Percentiles rank a stretch among this genome's conserved stretches.
Evolutionary conservation across 1,284 basidiomycete genomes (phyloP).

Genomic region (Boletus sp.): DNA sequence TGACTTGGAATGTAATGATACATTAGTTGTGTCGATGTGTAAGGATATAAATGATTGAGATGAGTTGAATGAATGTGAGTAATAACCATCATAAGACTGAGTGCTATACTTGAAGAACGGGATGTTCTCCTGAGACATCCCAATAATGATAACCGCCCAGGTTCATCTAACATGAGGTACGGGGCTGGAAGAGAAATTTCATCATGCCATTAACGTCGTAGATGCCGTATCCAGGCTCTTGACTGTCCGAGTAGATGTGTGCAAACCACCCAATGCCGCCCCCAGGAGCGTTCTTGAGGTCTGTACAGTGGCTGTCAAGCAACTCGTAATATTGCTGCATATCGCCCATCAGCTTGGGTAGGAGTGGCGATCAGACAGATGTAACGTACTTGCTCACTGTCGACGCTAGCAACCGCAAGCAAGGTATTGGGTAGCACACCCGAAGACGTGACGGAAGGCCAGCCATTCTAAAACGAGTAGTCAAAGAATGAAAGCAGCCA

Average conservation of each 20-base stretch:
- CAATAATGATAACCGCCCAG: neutral
- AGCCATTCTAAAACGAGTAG: slow-evolving; percentile 52
- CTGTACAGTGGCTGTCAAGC: slow-evolving; percentile 59
- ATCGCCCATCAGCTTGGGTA: slow-evolving; percentile 18
- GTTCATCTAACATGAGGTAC: slow-evolving; percentile 39
- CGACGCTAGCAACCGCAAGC: slow-evolving; percentile 50
- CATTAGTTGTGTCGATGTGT: neutral
- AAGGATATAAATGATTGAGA: slow-evolving; percentile 7
- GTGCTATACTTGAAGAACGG: neutral
- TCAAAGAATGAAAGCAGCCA: neutral
- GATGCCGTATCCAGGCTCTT: slow-evolving; percentile 67
- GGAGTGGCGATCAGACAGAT: neutral
- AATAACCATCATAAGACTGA: neutral
- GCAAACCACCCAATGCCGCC: slow-evolving; percentile 78
- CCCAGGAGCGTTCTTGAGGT: slow-evolving; percentile 53
- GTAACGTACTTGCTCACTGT: slow-evolving; percentile 49
- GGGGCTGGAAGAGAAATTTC: slow-evolving; percentile 56
- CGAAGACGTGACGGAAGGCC: slow-evolving; percentile 59
- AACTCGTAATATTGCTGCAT: slow-evolving; percentile 50
- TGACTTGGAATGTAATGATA: slow-evolving; percentile 7
- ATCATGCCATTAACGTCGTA: slow-evolving; percentile 43
- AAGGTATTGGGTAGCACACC: slow-evolving; percentile 57
- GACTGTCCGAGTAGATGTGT: slow-evolving; percentile 65
- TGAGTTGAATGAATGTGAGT: slow-evolving; percentile 1
- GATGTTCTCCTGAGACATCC: slow-evolving; percentile 1